Conservation (phyloP, 2,329 filamentous ascomycete genomes). For the Parastagonospora avenae region DNA sequence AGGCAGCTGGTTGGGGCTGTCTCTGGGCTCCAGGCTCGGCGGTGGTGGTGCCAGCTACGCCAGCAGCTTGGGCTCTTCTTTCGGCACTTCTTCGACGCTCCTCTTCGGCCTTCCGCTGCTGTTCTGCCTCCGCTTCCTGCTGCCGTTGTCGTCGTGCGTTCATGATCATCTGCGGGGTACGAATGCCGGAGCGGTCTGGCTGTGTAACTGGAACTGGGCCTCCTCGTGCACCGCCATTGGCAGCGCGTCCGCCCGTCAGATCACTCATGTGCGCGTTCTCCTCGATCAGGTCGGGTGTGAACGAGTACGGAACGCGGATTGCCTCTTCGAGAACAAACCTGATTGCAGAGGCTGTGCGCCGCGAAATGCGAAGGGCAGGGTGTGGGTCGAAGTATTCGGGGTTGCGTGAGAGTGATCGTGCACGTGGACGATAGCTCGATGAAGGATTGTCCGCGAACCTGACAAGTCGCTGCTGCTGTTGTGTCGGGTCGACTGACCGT, state of each 20-base stretch:
- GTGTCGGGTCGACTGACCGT: slow-evolving; percentile 53
- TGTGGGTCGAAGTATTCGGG: slow-evolving; percentile 47
- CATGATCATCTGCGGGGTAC: slow-evolving; percentile 91
- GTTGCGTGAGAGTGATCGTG: slow-evolving; percentile 30
- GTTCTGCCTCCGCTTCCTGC: slow-evolving; percentile 45
- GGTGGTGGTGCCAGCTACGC: slow-evolving; percentile 52
- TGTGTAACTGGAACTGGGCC: slow-evolving; percentile 60
- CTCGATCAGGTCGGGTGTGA: slow-evolving; percentile 84
- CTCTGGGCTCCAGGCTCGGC: slow-evolving; percentile 36
- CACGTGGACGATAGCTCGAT: slow-evolving; percentile 37
- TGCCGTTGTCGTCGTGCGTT: slow-evolving; percentile 78
- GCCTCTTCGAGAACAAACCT: slow-evolving; percentile 92
- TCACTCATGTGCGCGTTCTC: slow-evolving; percentile 94
- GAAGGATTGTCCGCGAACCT: slow-evolving; percentile 38
- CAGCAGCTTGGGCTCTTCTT: slow-evolving; percentile 63
- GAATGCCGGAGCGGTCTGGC: slow-evolving; percentile 64
- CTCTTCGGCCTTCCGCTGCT: slow-evolving; percentile 61
- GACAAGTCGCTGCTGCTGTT: slow-evolving; percentile 39
- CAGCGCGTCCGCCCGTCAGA: slow-evolving; percentile 65
- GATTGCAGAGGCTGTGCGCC: slow-evolving; percentile 85
- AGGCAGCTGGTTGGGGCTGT: slow-evolving; percentile 31
- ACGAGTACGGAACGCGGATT: slow-evolving; percentile 77
- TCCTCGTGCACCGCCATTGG: slow-evolving; percentile 63
- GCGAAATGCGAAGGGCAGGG: slow-evolving; percentile 73
- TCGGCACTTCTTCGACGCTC: slow-evolving; percentile 61